Percentiles rank a stretch among this genome's conserved stretches.
phyloP scores from a whole-genome alignment of 805 yeast species.

The Debaryomyces prosopidis region DNA sequence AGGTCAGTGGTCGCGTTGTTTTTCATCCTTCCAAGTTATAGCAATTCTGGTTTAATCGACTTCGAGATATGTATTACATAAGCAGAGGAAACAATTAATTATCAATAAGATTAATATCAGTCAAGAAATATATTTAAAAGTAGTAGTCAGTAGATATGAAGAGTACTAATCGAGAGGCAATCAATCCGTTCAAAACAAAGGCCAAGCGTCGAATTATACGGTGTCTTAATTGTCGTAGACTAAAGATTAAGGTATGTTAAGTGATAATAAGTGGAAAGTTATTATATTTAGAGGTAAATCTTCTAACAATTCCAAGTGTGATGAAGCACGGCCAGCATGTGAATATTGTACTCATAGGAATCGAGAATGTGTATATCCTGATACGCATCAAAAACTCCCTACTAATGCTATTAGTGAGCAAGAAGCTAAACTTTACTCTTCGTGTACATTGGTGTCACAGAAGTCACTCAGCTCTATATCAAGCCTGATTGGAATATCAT shows the following conservation, averaged over 20 bases:
- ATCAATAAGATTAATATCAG: no score
- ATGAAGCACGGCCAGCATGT: constrained; percentile 31
- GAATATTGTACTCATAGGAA: constrained; percentile 33
- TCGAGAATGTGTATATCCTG: constrained; percentile 23
- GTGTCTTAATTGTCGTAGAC: constrained; percentile 1
- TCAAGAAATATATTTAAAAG: no score
- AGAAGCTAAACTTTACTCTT: neutral
- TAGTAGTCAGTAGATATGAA: neutral
- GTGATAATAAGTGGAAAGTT: neutral
- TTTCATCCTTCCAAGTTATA: constrained; percentile 24
- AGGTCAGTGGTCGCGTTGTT: constrained; percentile 43
- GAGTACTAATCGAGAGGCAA: neutral
- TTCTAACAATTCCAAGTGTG: constrained; percentile 20
- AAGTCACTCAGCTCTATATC: neutral
- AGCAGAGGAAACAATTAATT: no score
- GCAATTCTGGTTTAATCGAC: no score
- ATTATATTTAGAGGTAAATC: neutral
- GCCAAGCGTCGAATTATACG: neutral
- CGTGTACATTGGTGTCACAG: neutral
- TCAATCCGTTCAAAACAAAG: constrained; percentile 1
- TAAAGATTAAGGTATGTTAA: constrained; percentile 3
- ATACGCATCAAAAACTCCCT: neutral
- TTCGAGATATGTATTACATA: no score
- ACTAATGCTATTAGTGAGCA: neutral
- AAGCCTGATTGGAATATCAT: constrained; percentile 1